Conservation (phyloP, 176 grass and related monocot species). For the Oryza rufipogon region DNA sequence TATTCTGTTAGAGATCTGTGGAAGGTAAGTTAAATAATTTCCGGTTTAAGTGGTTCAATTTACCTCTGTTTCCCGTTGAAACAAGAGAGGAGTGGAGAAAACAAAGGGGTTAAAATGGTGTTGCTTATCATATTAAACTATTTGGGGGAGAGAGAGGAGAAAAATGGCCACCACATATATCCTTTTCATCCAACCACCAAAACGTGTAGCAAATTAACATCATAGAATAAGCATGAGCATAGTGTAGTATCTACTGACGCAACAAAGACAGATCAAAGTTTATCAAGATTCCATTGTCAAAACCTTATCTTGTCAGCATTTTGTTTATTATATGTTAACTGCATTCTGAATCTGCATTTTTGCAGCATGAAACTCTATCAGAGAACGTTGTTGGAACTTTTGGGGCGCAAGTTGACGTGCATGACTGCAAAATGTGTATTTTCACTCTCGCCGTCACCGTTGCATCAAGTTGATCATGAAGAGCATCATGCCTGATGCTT, state of each 20-base stretch:
- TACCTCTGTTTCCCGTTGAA: neutral
- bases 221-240: neutral
- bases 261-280: neutral
- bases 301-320: neutral
- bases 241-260: neutral
- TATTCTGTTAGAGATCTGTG: conserved; percentile 85
- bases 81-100: neutral
- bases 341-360: conserved; percentile 28
- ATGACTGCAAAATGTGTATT: conserved; percentile 83
- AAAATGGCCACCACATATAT: neutral
- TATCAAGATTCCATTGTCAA: neutral
- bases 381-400: conserved; percentile 55
- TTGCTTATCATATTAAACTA: neutral
- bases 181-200: neutral
- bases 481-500: neutral
- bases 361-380: conserved; percentile 68
- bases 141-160: neutral
- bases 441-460: conserved; percentile 41
- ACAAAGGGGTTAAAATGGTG: neutral
- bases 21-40: conserved; percentile 48
- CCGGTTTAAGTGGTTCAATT: neutral
- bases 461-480: conserved; percentile 44
- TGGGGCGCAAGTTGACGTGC: conserved; percentile 56
- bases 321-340: neutral
- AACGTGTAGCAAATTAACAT: neutral